A percentile compares a stretch with the other conserved stretches of the same genome.
Conservation (phyloP, 768 basidiomycete species). For the Strobilomyces dryophilus region DNA sequence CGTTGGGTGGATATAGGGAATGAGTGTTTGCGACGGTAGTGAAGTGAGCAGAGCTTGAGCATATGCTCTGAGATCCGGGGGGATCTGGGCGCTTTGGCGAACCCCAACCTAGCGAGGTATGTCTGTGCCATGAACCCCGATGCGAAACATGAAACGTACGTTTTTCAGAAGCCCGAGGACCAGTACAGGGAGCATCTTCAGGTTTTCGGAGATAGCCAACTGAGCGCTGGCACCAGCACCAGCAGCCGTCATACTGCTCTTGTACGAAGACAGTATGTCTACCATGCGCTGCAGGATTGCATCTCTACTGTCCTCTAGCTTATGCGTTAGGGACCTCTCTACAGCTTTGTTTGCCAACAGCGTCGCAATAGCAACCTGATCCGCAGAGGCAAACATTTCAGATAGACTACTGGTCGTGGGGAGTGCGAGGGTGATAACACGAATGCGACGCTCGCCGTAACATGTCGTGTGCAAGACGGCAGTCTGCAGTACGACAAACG, state of each 20-base stretch:
- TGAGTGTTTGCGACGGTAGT: slow-evolving; percentile 82
- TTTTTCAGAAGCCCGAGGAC: slow-evolving; percentile 92
- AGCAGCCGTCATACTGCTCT: slow-evolving; percentile 92
- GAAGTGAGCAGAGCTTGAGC: slow-evolving; percentile 90
- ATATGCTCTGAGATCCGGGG: slow-evolving; percentile 93
- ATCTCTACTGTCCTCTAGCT: slow-evolving; percentile 86
- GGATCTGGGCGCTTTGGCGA: slow-evolving; percentile 94
- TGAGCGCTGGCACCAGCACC: slow-evolving; percentile 94
- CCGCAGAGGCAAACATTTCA: slow-evolving; percentile 86
- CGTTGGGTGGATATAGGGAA: slow-evolving; percentile 91
- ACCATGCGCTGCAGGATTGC: slow-evolving; percentile 79
- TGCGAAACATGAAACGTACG: slow-evolving; percentile 41
- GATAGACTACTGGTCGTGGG: slow-evolving; percentile 86
- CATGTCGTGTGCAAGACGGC: slow-evolving; percentile 93
- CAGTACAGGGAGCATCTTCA: slow-evolving; percentile 92
- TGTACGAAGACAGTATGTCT: slow-evolving; percentile 84
- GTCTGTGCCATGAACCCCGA: neutral
- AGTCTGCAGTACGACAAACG: slow-evolving; percentile 92
- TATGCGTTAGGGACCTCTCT: slow-evolving; percentile 79
- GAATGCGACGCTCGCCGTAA: slow-evolving; percentile 88
- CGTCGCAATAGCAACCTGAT: slow-evolving; percentile 83
- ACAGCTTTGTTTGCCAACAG: slow-evolving; percentile 90
- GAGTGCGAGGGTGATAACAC: slow-evolving; percentile 83
- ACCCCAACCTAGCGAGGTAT: slow-evolving; percentile 67
- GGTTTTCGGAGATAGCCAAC: slow-evolving; percentile 85